A percentile compares a stretch with the other conserved stretches of the same genome.
These are phyloP conservation scores for Annulohypoxylon moriforme DNA, from an alignment of 495 filamentous ascomycete genomes.

Conservation along the genomic window DNA sequence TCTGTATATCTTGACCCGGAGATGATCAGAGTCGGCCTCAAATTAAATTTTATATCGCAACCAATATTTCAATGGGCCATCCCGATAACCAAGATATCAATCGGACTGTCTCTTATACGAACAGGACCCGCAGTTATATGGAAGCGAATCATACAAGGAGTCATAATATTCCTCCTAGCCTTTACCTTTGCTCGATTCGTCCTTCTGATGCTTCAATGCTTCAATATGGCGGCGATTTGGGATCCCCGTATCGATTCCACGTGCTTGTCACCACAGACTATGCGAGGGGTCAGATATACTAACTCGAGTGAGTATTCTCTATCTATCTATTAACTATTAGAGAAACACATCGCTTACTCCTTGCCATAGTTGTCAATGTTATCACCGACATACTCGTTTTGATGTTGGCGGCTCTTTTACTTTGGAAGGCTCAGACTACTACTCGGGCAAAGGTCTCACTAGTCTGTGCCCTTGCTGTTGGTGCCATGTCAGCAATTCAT, in stretches of 20 bases:
- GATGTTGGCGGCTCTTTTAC: constrained; percentile 56
- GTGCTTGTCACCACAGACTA: constrained; percentile 50
- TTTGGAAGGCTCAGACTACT: constrained; percentile 61
- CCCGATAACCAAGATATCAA: constrained; percentile 58
- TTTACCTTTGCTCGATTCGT: constrained; percentile 55
- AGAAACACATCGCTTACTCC: constrained; percentile 34
- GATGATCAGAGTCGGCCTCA: constrained; percentile 43
- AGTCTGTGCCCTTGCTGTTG: constrained; percentile 56
- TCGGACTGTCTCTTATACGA: constrained; percentile 60
- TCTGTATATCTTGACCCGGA: constrained; percentile 45
- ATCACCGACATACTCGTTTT: constrained; percentile 58
- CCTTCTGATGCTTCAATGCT: constrained; percentile 48
- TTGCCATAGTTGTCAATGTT: constrained; percentile 53
- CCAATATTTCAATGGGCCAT: constrained; percentile 56
- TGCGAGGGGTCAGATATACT: constrained; percentile 51
- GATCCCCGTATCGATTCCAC: constrained; percentile 48
- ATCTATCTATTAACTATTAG: not conserved
- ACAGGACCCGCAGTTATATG: constrained; percentile 51
- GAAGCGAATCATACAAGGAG: constrained; percentile 49
- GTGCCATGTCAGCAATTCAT: constrained; percentile 53
- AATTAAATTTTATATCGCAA: constrained; percentile 60
- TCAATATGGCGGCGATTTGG: constrained; percentile 49
- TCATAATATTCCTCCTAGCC: constrained; percentile 52
- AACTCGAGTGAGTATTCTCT: constrained; percentile 44
- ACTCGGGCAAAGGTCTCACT: constrained; percentile 54